Base-by-base conservation (phyloP, 2,329 filamentous ascomycete species). In the Botrytis elliptica region DNA sequence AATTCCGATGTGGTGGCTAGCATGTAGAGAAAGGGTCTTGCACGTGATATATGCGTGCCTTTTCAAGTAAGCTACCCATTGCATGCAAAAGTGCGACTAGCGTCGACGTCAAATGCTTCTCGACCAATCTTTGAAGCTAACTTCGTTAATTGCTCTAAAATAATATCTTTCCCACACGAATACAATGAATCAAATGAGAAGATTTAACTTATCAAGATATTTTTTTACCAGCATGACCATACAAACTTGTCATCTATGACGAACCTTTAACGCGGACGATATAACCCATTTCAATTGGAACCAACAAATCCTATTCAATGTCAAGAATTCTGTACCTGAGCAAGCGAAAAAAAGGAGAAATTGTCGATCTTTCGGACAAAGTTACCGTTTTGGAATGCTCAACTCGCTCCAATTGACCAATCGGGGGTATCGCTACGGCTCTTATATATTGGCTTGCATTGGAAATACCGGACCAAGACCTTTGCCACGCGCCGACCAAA, bases 221-320 rank as follows among this genome's bases (percentile, higher is more conserved):
- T 60, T 29, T 29, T 38, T 20, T 60, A 40, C 7, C n/a, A 46
- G 52, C 36, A 70, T 57, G 18, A 52, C 20, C 22, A 12, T 60
- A n/a, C 52, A 40, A 70, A n/a, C 38, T 29, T 60, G 18, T n/a
- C 52, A 60, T 29, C 2, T 60, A 70, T 70, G 67, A 70, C 38
- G 52, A 44, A 70, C n/a, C 7, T 10, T 60, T 36, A 36, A 68
- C 16, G 38, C 38, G n/a, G 25, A 70, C 10, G 55, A 57, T 57
- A 68, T 68, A 52, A 20, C 33, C n/a, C 46, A 29, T 12, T 69
- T 29, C 4, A 57, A 8, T 38, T 12, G 5, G 12, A 18, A 42
- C 52, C 33, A 40, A 55, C 66, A 57, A 25, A 25, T 40, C 20
- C 18, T 25, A n/a, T 20, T 22, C 16, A 7, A 20, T 68, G 12